A percentile compares a stretch with the other conserved stretches of the same genome.
Conservation (phyloP, 345 rosid species). For the Chamaenerion angustifolium region DNA sequence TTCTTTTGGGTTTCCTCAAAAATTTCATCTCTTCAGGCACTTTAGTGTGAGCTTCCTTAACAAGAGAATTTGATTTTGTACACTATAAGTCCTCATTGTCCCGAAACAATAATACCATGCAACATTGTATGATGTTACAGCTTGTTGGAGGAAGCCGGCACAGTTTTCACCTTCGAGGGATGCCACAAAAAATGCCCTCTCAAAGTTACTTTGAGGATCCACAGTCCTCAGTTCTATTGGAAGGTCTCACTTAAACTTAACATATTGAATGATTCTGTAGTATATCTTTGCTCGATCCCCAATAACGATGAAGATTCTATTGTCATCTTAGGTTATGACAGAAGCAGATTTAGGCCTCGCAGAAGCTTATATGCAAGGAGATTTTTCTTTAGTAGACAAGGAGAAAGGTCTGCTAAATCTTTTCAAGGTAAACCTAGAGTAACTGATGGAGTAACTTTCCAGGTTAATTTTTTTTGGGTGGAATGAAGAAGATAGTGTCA, state of each 20-base stretch:
- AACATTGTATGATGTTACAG: conserved; percentile 14
- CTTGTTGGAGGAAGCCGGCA: conserved; percentile 78
- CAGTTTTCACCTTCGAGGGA: conserved; percentile 56
- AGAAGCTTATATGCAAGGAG: conserved; percentile 68
- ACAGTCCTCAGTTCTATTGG: conserved; percentile 80
- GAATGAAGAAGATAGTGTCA: not conserved
- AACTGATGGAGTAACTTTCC: too few species aligned
- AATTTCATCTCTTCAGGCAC: conserved; percentile 48
- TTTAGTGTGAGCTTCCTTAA: conserved; percentile 42
- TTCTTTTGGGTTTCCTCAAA: conserved; percentile 63
- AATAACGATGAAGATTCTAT: too few species aligned
- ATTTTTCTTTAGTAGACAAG: conserved; percentile 62
- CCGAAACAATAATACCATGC: too few species aligned
- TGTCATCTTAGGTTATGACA: too few species aligned
- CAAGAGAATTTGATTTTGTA: too few species aligned
- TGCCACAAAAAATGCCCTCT: conserved; percentile 24
- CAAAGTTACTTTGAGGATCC: conserved; percentile 43
- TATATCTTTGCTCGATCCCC: too few species aligned
- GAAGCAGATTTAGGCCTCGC: conserved; percentile 61
- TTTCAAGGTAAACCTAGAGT: conserved; percentile 38
- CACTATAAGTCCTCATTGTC: too few species aligned
- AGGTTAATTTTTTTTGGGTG: not conserved
- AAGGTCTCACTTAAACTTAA: conserved; percentile 30
- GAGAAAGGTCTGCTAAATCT: conserved; percentile 63
- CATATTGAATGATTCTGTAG: too few species aligned